Percentiles rank a stretch among this genome's conserved stretches.
Evolutionary conservation across 1,284 basidiomycete species (phyloP).

Genomic region (Rhodotorula sp.): DNA sequence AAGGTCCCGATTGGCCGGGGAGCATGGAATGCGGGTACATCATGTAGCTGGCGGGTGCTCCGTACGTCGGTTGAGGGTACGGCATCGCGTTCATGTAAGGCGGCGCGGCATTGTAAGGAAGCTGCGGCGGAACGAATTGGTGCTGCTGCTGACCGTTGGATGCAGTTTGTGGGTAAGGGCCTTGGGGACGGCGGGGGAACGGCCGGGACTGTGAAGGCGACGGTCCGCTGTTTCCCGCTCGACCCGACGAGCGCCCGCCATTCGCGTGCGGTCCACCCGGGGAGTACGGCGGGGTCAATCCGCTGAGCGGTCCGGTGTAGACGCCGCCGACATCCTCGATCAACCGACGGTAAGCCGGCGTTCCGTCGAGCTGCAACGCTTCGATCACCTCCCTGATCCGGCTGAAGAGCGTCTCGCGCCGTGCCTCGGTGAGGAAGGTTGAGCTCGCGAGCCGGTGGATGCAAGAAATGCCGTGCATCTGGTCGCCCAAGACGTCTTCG

Average conservation of each 20-base stretch:
- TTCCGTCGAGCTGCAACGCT: slow-evolving; percentile 42
- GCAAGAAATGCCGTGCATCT: slow-evolving; percentile 59
- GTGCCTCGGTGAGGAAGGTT: slow-evolving; percentile 68
- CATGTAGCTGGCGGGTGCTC: not conserved
- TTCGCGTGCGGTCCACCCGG: not conserved
- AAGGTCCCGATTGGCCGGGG: not conserved
- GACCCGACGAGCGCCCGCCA: not conserved
- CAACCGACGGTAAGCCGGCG: slow-evolving; percentile 44
- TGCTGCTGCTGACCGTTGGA: not conserved
- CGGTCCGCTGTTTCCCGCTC: not conserved
- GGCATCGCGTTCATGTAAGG: not conserved
- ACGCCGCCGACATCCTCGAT: slow-evolving; percentile 32
- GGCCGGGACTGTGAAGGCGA: slow-evolving; percentile 1
- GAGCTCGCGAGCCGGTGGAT: slow-evolving; percentile 90
- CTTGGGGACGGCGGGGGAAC: not conserved
- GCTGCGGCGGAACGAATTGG: not conserved
- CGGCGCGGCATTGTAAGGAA: not conserved
- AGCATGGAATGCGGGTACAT: slow-evolving; percentile 3
- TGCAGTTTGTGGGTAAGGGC: not conserved
- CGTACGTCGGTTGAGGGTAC: not conserved
- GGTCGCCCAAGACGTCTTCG: slow-evolving; percentile 72
- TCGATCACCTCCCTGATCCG: slow-evolving; percentile 43
- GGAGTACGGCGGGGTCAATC: slow-evolving; percentile 8
- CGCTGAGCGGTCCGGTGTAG: slow-evolving; percentile 25
- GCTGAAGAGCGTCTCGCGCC: slow-evolving; percentile 70